Evolutionary conservation across 1,139 yeast genomes (phyloP), one percentile per base, ranked within the genome.

Genomic region (Debaryomyces fabryi): DNA sequence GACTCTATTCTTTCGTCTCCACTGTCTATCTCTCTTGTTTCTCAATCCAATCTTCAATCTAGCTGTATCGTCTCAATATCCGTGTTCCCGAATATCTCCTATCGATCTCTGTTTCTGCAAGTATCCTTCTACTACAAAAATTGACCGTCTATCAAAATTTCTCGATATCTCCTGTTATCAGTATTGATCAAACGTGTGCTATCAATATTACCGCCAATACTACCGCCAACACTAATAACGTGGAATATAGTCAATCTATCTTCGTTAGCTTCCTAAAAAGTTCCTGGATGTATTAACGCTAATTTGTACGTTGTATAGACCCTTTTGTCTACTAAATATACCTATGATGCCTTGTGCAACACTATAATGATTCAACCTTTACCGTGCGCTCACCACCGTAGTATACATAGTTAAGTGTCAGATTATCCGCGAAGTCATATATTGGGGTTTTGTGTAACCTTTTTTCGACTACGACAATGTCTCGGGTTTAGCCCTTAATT

Each of bases 361-460:
- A 12, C 38, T 35, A 12, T 32, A 9, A 12, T n/a, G 24, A 35
- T 20, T 5, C 25, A 9, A 35, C 12, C 37, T 16, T 18, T 4
- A 15, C 15, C 20, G 15, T 13, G 20, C 23, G 24, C 38, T 20
- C 15, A 20, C 38, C 21, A 20, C 16, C 10, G 20, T 32, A 15
- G n/a, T 35, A 20, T 5, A 18, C 25, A 20, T n/a, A 35, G 35
- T 35, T 20, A 35, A 35, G 16, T 35, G 25, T 35, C 35, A 32
- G 38, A 10, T 35, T 9, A 20, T 18, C 25, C 38, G 38, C 38
- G 38, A 35, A n/a, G 38, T 20, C 25, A 20, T 20, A 20, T 35
- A 10, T 35, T 29, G 39, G 45, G 35, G 42, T 67, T 56, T 58
- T 43, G 42, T 56, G 49, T 52, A 53, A 30, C 47, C 47, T 9